Percentiles rank a stretch among this genome's conserved stretches.
Conservation (phyloP, 2,329 filamentous ascomycete genomes). For the Purpureocillium lavendulum region DNA sequence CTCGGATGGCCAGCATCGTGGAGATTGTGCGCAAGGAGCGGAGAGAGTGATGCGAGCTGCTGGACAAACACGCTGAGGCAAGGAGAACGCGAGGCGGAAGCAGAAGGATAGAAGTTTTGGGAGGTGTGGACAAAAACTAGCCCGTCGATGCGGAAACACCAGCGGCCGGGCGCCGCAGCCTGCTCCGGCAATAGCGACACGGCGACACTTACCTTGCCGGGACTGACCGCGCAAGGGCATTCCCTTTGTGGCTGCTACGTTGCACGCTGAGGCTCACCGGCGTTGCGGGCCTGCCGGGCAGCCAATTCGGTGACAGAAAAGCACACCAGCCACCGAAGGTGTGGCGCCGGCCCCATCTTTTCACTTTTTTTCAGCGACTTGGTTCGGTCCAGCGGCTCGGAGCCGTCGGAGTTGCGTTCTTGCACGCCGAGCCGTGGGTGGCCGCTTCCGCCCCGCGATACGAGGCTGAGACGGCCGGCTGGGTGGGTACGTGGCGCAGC, state of each 20-base stretch:
- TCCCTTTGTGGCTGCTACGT: slow-evolving; percentile 5
- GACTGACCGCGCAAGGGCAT: slow-evolving; percentile 5
- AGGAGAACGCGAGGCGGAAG: slow-evolving; percentile 7
- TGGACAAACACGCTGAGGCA: slow-evolving; percentile 6
- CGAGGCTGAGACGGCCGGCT: neutral
- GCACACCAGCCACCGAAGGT: slow-evolving; percentile 9
- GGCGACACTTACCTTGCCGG: slow-evolving; percentile 2
- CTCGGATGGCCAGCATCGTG: slow-evolving; percentile 78
- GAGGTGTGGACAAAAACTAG: slow-evolving; percentile 11
- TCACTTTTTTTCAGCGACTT: slow-evolving; percentile 6
- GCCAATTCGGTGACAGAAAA: neutral
- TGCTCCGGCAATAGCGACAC: too few relatives aligned
- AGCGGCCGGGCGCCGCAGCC: too few relatives aligned
- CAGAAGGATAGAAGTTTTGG: slow-evolving; percentile 6
- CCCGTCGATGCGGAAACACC: too few relatives aligned
- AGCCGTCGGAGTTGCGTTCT: slow-evolving; percentile 19
- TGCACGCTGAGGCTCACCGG: neutral
- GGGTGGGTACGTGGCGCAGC: neutral
- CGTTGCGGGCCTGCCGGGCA: neutral
- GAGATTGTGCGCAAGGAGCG: slow-evolving; percentile 15
- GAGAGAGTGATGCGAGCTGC: slow-evolving; percentile 11
- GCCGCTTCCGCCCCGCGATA: neutral
- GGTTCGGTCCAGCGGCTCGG: slow-evolving; percentile 16
- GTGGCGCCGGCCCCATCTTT: slow-evolving; percentile 10
- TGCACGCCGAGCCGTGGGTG: slow-evolving; percentile 10